Conservation (phyloP, 225 moss, liverwort and hornwort species). For the Pleurozium schreberi region DNA sequence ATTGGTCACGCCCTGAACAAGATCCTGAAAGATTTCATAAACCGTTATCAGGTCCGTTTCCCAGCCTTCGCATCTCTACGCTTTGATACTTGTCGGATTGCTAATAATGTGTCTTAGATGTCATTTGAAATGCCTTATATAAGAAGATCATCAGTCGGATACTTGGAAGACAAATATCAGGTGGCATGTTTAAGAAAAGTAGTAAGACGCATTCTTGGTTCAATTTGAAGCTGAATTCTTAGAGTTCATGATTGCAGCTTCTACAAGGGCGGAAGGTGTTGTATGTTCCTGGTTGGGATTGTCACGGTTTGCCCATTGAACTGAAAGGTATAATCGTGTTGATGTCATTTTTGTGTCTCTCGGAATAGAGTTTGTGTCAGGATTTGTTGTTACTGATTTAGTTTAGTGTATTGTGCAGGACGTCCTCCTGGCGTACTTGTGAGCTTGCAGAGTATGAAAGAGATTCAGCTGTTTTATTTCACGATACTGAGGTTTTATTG, state of each 20-base stretch:
- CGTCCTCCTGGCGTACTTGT: not conserved
- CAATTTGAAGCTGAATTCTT: slow-evolving; percentile 2
- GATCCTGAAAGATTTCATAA: slow-evolving; percentile 86
- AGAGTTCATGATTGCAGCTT: slow-evolving; percentile 45
- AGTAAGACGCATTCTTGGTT: not conserved
- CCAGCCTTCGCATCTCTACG: not conserved
- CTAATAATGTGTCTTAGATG: not conserved
- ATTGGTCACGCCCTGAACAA: slow-evolving; percentile 95
- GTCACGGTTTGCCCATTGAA: slow-evolving; percentile 95
- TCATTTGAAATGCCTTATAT: not conserved
- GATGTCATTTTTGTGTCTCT: not conserved
- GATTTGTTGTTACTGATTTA: not conserved
- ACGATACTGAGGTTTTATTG: not conserved
- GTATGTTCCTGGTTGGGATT: slow-evolving; percentile 97
- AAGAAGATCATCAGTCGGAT: not conserved
- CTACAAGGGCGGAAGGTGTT: slow-evolving; percentile 89
- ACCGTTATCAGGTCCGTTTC: slow-evolving; percentile 68
- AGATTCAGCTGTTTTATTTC: not conserved
- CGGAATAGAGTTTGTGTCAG: not conserved
- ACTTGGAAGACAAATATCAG: not conserved
- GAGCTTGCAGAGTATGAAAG: not conserved
- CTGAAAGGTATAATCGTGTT: slow-evolving; percentile 51
- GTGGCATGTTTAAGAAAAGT: not conserved
- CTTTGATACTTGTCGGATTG: not conserved
- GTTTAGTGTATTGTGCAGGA: not conserved